These are phyloP conservation scores for Cordyceps javanica DNA, from an alignment of 2,329 filamentous ascomycete species.

Conservation along the genomic window DNA sequence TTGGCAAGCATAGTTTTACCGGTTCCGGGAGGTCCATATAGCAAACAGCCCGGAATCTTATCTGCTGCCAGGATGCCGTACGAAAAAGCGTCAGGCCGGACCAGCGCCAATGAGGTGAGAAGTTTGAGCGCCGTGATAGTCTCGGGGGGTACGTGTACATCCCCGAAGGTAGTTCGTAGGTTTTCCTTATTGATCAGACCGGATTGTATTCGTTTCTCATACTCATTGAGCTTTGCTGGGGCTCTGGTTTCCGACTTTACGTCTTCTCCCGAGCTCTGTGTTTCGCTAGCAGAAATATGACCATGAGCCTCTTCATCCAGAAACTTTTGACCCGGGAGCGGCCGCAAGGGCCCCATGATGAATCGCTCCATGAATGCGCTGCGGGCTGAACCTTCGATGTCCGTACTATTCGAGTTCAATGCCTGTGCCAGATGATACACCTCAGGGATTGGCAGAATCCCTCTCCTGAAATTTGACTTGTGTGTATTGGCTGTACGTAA, in stretches of 20 bases:
- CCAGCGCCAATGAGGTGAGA: slow-evolving; percentile 78
- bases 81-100: slow-evolving; percentile 87
- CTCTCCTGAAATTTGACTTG: slow-evolving; percentile 26
- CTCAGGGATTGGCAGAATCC: slow-evolving; percentile 33
- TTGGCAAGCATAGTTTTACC: slow-evolving; percentile 67
- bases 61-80: slow-evolving; percentile 91
- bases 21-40: slow-evolving; percentile 83
- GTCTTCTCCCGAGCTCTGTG: slow-evolving; percentile 24
- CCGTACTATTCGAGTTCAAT: slow-evolving; percentile 22
- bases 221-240: slow-evolving; percentile 54
- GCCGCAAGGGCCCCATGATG: slow-evolving; percentile 26
- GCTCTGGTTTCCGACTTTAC: slow-evolving; percentile 21
- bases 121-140: slow-evolving; percentile 85
- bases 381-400: slow-evolving; percentile 18
- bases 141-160: slow-evolving; percentile 75
- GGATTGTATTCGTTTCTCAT: slow-evolving; percentile 76
- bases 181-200: slow-evolving; percentile 77
- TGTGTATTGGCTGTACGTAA: slow-evolving; percentile 22
- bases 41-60: slow-evolving; percentile 79
- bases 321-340: slow-evolving; percentile 25
- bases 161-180: slow-evolving; percentile 79
- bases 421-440: slow-evolving; percentile 33
- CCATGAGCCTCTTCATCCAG: slow-evolving; percentile 25
- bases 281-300: slow-evolving; percentile 18
- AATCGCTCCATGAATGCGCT: slow-evolving; percentile 26